Percentiles rank a stretch among this genome's conserved stretches.
These are phyloP conservation scores for Irpex sp. DNA, from an alignment of 1,284 basidiomycete genomes.

Conservation along the genomic window DNA sequence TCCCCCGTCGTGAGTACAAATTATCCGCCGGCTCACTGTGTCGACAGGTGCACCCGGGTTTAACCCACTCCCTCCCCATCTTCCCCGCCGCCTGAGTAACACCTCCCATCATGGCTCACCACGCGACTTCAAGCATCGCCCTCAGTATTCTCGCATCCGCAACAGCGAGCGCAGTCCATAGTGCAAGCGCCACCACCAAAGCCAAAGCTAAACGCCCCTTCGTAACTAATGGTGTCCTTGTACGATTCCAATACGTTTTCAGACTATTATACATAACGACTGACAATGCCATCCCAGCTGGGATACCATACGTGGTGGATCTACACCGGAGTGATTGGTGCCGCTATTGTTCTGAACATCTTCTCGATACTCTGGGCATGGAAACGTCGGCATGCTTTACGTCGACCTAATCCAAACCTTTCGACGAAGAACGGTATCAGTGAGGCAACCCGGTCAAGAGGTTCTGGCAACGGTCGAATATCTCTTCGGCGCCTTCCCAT, in stretches of 20 bases:
- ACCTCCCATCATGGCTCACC: background rate
- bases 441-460: background rate
- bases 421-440: background rate
- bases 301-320: slow-evolving; percentile 14
- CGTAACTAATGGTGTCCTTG: background rate
- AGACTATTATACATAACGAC: background rate
- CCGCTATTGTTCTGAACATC: slow-evolving; percentile 16
- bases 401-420: background rate
- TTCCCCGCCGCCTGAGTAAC: background rate
- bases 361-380: slow-evolving; percentile 16
- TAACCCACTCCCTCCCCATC: background rate
- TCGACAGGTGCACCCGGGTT: background rate
- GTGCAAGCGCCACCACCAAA: background rate
- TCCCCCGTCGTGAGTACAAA: background rate
- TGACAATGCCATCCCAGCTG: background rate
- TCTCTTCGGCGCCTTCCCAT: slow-evolving; percentile 17
- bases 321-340: slow-evolving; percentile 13
- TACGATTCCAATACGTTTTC: background rate
- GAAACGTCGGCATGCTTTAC: slow-evolving; percentile 8
- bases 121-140: background rate
- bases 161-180: background rate
- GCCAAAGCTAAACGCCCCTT: background rate
- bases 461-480: background rate
- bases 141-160: background rate
- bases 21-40: background rate